Percentiles rank a stretch among this genome's conserved stretches.
Evolutionary conservation across 2,329 filamentous ascomycete genomes (phyloP).

Genomic region (Nannizzia gypsea): DNA sequence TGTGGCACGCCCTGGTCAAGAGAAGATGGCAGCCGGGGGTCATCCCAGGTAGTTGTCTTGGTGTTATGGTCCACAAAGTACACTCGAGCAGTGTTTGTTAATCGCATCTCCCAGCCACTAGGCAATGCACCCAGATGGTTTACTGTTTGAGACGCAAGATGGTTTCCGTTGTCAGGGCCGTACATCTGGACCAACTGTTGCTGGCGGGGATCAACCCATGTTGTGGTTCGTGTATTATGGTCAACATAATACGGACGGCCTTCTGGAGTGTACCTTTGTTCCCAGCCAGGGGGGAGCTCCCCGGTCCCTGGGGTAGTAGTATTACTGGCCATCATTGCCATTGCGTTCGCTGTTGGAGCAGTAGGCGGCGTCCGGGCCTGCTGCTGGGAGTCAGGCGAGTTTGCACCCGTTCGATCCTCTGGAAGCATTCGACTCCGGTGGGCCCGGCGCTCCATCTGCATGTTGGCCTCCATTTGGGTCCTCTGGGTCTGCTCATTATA

Average conservation of each 20-base stretch:
- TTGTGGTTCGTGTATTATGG: slow-evolving; percentile 94
- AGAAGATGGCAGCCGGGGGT: slow-evolving; percentile 86
- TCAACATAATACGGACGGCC: slow-evolving; percentile 94
- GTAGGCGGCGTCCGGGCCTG: slow-evolving; percentile 22
- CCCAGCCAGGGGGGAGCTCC: slow-evolving; percentile 91
- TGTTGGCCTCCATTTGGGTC: slow-evolving; percentile 74
- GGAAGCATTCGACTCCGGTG: slow-evolving; percentile 94
- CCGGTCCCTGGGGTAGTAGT: slow-evolving; percentile 89
- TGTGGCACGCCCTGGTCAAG: slow-evolving; percentile 97
- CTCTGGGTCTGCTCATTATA: slow-evolving; percentile 66
- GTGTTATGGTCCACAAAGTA: slow-evolving; percentile 99
- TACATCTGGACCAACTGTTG: slow-evolving; percentile 99
- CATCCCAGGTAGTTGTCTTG: slow-evolving; percentile 98
- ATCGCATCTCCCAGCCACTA: slow-evolving; percentile 98
- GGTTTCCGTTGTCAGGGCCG: slow-evolving; percentile 68
- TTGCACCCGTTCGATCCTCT: slow-evolving; percentile 87
- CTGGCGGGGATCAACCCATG: slow-evolving; percentile 92
- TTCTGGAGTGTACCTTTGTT: slow-evolving; percentile 90
- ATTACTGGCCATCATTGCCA: slow-evolving; percentile 88
- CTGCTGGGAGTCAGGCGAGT: slow-evolving; percentile 50
- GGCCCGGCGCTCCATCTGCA: slow-evolving; percentile 79
- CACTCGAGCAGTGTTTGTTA: slow-evolving; percentile 93
- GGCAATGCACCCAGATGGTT: slow-evolving; percentile 90
- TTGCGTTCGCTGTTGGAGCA: slow-evolving; percentile 41
- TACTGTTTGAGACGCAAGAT: slow-evolving; percentile 68